Conservation (phyloP, 805 yeast species). For the Metschnikowia colocasiae region DNA sequence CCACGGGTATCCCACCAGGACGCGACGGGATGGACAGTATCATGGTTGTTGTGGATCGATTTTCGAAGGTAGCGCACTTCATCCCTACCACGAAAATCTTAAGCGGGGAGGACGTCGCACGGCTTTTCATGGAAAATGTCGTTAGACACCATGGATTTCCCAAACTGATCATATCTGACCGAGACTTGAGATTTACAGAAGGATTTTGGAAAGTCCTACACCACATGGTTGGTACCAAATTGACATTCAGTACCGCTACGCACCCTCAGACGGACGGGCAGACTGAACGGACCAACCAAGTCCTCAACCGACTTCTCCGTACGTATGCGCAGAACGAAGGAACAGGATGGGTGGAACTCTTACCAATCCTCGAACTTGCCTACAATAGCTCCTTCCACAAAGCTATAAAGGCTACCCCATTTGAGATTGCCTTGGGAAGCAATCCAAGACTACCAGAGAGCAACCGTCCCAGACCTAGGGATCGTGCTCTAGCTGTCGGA, state of each 20-base stretch:
- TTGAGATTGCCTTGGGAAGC: neutral
- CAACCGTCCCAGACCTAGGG: neutral
- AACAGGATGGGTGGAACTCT: neutral
- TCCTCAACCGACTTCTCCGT: neutral
- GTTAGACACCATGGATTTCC: neutral
- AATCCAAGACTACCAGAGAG: neutral
- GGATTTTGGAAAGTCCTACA: neutral
- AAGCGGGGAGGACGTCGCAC: neutral
- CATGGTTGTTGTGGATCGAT: no score
- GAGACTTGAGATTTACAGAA: neutral
- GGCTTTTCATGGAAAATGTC: neutral
- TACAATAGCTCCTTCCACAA: neutral
- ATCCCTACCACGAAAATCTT: neutral
- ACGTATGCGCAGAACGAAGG: neutral
- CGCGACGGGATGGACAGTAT: no score
- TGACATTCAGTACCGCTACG: neutral
- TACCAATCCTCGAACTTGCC: neutral
- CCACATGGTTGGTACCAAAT: neutral
- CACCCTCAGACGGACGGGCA: conserved; percentile 5
- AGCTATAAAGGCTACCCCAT: neutral
- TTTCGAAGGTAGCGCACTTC: conserved; percentile 1
- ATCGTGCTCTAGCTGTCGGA: neutral
- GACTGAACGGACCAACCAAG: conserved; percentile 1
- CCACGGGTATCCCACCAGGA: no score
- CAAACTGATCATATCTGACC: neutral